Base-by-base conservation (phyloP, 768 basidiomycete genomes). In the Suillus brevipes region DNA sequence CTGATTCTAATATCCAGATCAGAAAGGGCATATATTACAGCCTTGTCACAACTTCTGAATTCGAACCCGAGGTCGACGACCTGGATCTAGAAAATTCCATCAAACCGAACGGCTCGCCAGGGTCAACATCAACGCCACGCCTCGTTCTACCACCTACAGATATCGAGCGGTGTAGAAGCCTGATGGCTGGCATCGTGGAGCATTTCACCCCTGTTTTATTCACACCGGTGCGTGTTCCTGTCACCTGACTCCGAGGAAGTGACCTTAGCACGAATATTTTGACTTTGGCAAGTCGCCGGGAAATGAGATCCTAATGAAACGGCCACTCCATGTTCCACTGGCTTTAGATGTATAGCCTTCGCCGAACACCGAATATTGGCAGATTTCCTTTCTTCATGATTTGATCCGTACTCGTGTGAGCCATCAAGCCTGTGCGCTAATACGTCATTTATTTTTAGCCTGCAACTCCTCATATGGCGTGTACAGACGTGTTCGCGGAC, bases 151-250 rank as follows among this genome's bases (percentile, higher is more conserved):
- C 75, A 55, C 69, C 61, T 70, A 81, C 69, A 37, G 75, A 75
- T 60, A 64, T 78, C 18, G 75, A 78, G 61, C 79, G 79, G 43
- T 87, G 85, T 68, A 77, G 74, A 66, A 70, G 70, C n/a, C 79
- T 89, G 40, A 84, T 88, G 82, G 77, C 78, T 8, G 73, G 72
- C 36, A 72, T 92, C 65, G 85, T 92, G 64, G 81, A 81, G 6
- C 82, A 89, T 72, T 91, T 92, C 72, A 89, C 89, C 0, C 89
- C 91, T 2, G 79, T 87, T 42, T 76, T 92, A 0, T 92, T 92
- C 73, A 90, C 90, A 2, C 84, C 89, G 34, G 83, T 77, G 42
- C 42, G 75, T 77, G 60, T 50, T 28, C 8, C 60, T 36, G 49
- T 31, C 20, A n/a, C 28, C 28, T 59, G 16, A 42, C 42, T 59